These are phyloP conservation scores for Phytophthora megakarya DNA, from an alignment of 352 stramenopile genomes.

Conservation along the genomic window DNA sequence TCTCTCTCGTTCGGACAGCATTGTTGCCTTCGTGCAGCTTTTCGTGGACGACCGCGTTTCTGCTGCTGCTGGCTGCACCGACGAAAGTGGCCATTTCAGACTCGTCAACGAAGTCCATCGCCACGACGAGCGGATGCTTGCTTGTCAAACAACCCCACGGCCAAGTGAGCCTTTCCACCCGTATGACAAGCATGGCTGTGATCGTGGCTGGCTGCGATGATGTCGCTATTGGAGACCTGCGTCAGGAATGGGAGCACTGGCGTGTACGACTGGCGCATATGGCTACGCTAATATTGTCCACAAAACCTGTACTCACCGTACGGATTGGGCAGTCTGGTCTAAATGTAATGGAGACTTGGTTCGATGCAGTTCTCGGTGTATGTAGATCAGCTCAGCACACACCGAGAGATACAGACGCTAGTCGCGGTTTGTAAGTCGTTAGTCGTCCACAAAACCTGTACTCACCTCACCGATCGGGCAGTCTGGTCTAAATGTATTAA, in stretches of 20 bases:
- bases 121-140: neutral
- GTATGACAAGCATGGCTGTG: slow-evolving; percentile 10
- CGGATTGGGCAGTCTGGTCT: too few relatives aligned
- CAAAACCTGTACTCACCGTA: too few relatives aligned
- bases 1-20: slow-evolving; percentile 17
- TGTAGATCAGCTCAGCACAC: neutral
- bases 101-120: slow-evolving; percentile 3
- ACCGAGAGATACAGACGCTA: slow-evolving; percentile 10
- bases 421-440: slow-evolving; percentile 4
- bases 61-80: too few relatives aligned
- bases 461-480: too few relatives aligned
- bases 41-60: neutral
- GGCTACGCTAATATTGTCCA: too few relatives aligned
- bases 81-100: neutral
- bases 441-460: too few relatives aligned
- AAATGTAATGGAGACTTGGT: neutral
- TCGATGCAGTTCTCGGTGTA: slow-evolving; percentile 7
- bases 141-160: slow-evolving; percentile 11
- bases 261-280: neutral
- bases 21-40: neutral
- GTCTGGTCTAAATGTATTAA: neutral
- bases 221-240: slow-evolving; percentile 6
- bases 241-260: slow-evolving; percentile 6
- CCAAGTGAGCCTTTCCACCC: slow-evolving; percentile 13
- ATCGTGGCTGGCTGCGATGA: slow-evolving; percentile 12